Percentiles rank a stretch among this genome's conserved stretches.
These are phyloP conservation scores for Aspergillus niger DNA, from an alignment of 2,329 filamentous ascomycete genomes.

Conservation along the genomic window DNA sequence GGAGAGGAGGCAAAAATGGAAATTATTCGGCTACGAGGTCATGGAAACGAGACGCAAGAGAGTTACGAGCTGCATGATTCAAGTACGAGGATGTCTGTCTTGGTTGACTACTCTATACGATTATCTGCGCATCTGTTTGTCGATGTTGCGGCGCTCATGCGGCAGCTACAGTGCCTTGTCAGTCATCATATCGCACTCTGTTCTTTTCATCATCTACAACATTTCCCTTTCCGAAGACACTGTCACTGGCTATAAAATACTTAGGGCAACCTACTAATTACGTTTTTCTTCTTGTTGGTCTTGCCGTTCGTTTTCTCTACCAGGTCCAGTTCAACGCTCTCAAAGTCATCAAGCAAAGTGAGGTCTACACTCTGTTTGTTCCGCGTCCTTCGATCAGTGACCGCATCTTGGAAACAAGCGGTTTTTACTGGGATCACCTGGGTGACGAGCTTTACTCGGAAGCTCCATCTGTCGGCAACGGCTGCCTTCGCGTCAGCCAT, in stretches of 20 bases:
- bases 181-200: conserved; percentile 14
- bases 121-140: conserved; percentile 5
- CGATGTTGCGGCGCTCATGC: conserved; percentile 7
- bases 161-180: conserved; percentile 7
- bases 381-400: too few relatives aligned
- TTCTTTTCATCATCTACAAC: conserved; percentile 12
- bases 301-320: background rate
- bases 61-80: conserved; percentile 37
- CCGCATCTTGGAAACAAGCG: background rate
- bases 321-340: background rate
- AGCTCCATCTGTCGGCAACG: background rate
- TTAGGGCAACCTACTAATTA: conserved; percentile 40
- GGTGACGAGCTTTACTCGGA: background rate
- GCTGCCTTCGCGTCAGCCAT: background rate
- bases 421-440: background rate
- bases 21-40: conserved; percentile 24
- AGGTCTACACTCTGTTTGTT: background rate
- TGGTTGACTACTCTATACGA: conserved; percentile 4
- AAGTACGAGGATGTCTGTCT: conserved; percentile 22
- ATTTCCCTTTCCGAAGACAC: conserved; percentile 21
- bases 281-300: conserved; percentile 14
- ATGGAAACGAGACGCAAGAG: conserved; percentile 35
- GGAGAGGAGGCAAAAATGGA: conserved; percentile 1
- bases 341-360: too few relatives aligned
- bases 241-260: conserved; percentile 35